A percentile compares a stretch with the other conserved stretches of the same genome.
phyloP scores from a whole-genome alignment of 1,284 basidiomycete genomes.

The Apiotrichum akiyoshidainum region DNA sequence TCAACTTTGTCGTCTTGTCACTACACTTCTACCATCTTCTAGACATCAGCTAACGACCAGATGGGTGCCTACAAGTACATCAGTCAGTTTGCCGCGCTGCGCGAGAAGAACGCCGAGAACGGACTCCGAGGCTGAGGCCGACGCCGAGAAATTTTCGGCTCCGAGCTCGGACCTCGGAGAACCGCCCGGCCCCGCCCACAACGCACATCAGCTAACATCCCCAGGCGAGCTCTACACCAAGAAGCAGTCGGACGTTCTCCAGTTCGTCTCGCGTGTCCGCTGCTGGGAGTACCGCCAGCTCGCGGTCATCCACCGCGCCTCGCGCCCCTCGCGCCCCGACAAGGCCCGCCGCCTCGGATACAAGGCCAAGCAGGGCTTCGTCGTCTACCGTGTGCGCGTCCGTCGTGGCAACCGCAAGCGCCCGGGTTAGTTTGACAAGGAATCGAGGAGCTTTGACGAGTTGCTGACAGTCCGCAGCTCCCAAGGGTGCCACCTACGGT shows the following conservation, averaged over 20 bases:
- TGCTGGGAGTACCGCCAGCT: constrained; percentile 99
- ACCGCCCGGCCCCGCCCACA: too few species aligned
- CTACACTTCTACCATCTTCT: not conserved
- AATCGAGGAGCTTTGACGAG: too few species aligned
- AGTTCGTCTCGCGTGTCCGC: constrained; percentile 95
- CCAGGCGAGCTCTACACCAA: constrained; percentile 56
- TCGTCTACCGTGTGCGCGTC: constrained; percentile 96
- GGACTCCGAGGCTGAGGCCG: too few species aligned
- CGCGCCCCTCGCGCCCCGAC: constrained; percentile 96
- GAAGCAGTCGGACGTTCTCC: constrained; percentile 72
- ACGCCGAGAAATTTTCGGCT: too few species aligned
- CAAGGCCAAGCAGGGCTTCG: constrained; percentile 99
- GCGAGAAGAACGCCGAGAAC: too few species aligned
- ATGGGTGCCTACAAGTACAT: constrained; percentile 88
- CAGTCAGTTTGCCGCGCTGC: constrained; percentile 5
- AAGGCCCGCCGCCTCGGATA: constrained; percentile 98
- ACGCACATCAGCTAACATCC: too few species aligned
- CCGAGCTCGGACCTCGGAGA: too few species aligned
- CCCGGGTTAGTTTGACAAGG: too few species aligned
- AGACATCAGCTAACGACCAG: constrained; percentile 14
- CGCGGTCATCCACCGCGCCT: constrained; percentile 96
- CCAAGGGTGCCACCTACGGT: constrained; percentile 93
- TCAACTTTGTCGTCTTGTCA: not conserved
- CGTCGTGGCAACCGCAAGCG: constrained; percentile 99
- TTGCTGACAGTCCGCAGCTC: too few species aligned